These are phyloP conservation scores for Globisporangium barbulae DNA, from an alignment of 352 stramenopile genomes.

Conservation along the genomic window DNA sequence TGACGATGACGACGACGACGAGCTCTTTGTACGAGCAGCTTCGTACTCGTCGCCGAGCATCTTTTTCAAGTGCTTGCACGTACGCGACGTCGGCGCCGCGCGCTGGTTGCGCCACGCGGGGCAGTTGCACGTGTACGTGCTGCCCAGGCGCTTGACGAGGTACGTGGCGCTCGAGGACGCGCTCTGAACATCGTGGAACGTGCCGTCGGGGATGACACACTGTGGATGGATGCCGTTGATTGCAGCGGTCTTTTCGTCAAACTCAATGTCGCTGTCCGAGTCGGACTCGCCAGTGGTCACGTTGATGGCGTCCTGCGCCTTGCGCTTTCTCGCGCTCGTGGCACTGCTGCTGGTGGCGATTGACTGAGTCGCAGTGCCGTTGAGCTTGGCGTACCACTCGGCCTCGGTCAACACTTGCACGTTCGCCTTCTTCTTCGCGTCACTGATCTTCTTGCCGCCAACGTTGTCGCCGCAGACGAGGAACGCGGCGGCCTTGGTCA, in stretches of 20 bases:
- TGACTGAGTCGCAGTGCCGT: background rate
- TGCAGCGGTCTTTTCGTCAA: conserved; percentile 40
- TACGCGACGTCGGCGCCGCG: conserved; percentile 36
- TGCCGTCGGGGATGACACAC: conserved; percentile 32
- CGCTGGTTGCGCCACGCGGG: conserved; percentile 68
- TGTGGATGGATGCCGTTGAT: conserved; percentile 41
- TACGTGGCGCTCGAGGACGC: conserved; percentile 54
- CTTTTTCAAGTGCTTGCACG: conserved; percentile 65
- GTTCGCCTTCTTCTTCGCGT: conserved; percentile 35
- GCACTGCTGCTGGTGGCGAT: background rate
- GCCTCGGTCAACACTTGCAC: conserved; percentile 34
- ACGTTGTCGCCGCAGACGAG: conserved; percentile 53
- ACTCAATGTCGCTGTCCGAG: conserved; percentile 19
- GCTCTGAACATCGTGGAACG: conserved; percentile 46
- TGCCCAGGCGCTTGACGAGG: conserved; percentile 44
- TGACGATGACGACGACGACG: conserved; percentile 7
- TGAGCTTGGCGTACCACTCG: conserved; percentile 36
- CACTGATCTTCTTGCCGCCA: conserved; percentile 41
- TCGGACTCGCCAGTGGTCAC: background rate
- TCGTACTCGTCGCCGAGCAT: conserved; percentile 54
- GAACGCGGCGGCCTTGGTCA: conserved; percentile 39
- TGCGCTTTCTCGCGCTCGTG: conserved; percentile 16
- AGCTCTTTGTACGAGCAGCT: conserved; percentile 19
- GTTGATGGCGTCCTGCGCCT: conserved; percentile 9
- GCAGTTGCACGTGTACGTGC: conserved; percentile 58